Evolutionary conservation across 2,329 filamentous ascomycete genomes (phyloP), one percentile per base, ranked within the genome.

Genomic region (Fusarium gaditjirri): DNA sequence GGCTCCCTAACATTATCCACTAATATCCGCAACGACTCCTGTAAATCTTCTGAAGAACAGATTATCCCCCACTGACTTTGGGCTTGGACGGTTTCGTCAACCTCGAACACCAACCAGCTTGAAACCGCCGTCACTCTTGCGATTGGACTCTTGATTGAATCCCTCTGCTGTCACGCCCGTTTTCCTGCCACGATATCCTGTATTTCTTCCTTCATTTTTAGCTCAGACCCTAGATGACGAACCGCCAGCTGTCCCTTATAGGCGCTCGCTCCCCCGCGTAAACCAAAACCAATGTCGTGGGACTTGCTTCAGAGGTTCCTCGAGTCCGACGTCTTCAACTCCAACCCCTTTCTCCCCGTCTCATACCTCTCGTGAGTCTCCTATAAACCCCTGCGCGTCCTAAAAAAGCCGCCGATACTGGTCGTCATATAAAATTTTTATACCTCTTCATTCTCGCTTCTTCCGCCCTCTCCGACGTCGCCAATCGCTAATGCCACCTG

Each of bases 301-400:
- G 92, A 95, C 86, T 87, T 96, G 86, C 89, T 96, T 81, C 92
- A 94, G 87, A 91, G 93, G 84, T 95, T 95, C 89, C 91, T 96
- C 86, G 93, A 95, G 88, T 94, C 92, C 86, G 93, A 96, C 87
- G 93, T 96, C 86, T 96, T 96, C 88, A 95, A 95, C 86, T 92
- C 93, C 84, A 92, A 95, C 84, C 93, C 94, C 72, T 95, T 94
- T 83, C 91, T 96, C 82, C 92, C 93, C 70, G 93, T 96, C 81
- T 94, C 93, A 74, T 96, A 96, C 84, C 90, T 96, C 79, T 93
- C 93, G 93, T 95, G 86, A 89, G 91, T 86, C 67, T 69, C 56
- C 25, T 54, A 42, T 43, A 67, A 68, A 43, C 43, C 61, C 43
- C 65, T 42, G 46, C 36, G 42, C 11, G 13, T 21, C 47, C 23